These are phyloP conservation scores for Gyromitra esculenta DNA, from an alignment of 2,329 filamentous ascomycete genomes.

Conservation along the genomic window DNA sequence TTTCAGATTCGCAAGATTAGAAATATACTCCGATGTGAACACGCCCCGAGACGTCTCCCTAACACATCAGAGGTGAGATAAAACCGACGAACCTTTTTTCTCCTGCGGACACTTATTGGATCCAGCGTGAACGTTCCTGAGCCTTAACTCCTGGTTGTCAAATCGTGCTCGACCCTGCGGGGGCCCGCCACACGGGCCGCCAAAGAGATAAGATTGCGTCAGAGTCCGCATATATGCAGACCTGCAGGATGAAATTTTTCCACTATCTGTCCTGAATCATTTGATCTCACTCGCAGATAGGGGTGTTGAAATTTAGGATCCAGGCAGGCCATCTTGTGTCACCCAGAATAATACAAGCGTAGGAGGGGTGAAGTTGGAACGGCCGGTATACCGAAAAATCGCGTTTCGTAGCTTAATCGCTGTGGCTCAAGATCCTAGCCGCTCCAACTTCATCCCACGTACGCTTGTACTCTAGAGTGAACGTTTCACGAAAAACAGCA, in stretches of 20 bases:
- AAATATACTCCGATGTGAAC: conserved; percentile 22
- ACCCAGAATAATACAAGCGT: background rate
- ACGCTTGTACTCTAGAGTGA: too few relatives aligned
- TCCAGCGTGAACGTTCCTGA: conserved; percentile 3
- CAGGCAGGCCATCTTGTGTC: background rate
- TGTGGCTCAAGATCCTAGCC: too few relatives aligned
- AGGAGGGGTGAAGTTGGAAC: background rate
- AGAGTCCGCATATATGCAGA: background rate
- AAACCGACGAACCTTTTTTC: conserved; percentile 11
- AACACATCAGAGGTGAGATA: conserved; percentile 7
- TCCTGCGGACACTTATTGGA: background rate
- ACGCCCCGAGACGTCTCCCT: conserved; percentile 17
- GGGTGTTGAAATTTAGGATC: background rate
- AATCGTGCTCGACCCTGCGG: background rate
- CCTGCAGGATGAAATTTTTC: background rate
- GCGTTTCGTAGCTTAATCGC: too few relatives aligned
- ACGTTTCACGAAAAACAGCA: too few relatives aligned
- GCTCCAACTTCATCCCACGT: too few relatives aligned
- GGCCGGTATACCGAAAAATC: too few relatives aligned
- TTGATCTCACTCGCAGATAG: conserved; percentile 21
- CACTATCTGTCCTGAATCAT: conserved; percentile 17
- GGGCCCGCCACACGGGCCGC: background rate
- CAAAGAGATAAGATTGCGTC: background rate
- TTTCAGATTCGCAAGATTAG: conserved; percentile 43
- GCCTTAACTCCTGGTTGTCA: background rate